Percentiles rank a stretch among this genome's conserved stretches.
These are phyloP conservation scores for Cladophialophora bantiana DNA, from an alignment of 2,329 filamentous ascomycete species.

Conservation along the genomic window DNA sequence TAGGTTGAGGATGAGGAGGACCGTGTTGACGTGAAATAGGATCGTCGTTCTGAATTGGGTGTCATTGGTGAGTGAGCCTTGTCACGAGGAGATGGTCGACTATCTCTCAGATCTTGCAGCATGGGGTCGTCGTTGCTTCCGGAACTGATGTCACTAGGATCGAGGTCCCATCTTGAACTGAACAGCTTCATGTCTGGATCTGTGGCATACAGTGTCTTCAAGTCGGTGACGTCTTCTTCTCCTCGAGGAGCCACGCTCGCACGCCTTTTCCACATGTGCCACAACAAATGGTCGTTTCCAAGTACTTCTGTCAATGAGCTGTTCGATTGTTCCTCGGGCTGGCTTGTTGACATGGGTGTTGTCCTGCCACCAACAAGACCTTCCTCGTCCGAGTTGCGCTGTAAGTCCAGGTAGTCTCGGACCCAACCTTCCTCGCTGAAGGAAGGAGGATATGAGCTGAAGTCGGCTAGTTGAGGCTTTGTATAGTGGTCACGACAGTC, in stretches of 20 bases:
- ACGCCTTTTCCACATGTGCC: slow-evolving; percentile 36
- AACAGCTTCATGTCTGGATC: slow-evolving; percentile 38
- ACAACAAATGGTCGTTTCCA: slow-evolving; percentile 35
- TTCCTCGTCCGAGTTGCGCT: neutral
- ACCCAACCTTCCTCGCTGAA: slow-evolving; percentile 5
- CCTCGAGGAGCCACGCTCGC: slow-evolving; percentile 31
- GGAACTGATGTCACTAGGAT: slow-evolving; percentile 28
- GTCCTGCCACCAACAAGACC: neutral
- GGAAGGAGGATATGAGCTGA: slow-evolving; percentile 6
- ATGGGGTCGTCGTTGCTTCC: slow-evolving; percentile 31
- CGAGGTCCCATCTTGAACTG: slow-evolving; percentile 27
- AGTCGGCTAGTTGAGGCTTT: slow-evolving; percentile 7
- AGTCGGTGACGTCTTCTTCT: slow-evolving; percentile 32
- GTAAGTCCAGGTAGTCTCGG: slow-evolving; percentile 7
- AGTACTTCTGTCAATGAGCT: slow-evolving; percentile 33
- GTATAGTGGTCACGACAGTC: slow-evolving; percentile 17
- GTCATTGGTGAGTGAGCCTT: slow-evolving; percentile 13
- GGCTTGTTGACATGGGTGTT: slow-evolving; percentile 24
- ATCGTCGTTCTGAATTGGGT: slow-evolving; percentile 27
- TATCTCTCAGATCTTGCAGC: slow-evolving; percentile 20
- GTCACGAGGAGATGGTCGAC: slow-evolving; percentile 12
- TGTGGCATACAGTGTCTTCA: slow-evolving; percentile 35
- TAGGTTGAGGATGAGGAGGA: slow-evolving; percentile 30
- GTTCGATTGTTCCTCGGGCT: slow-evolving; percentile 14
- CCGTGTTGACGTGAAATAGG: slow-evolving; percentile 21